Evolutionary conservation across 805 yeast genomes (phyloP), one percentile per base, ranked within the genome.

Genomic region (Pichia cephalocereana): DNA sequence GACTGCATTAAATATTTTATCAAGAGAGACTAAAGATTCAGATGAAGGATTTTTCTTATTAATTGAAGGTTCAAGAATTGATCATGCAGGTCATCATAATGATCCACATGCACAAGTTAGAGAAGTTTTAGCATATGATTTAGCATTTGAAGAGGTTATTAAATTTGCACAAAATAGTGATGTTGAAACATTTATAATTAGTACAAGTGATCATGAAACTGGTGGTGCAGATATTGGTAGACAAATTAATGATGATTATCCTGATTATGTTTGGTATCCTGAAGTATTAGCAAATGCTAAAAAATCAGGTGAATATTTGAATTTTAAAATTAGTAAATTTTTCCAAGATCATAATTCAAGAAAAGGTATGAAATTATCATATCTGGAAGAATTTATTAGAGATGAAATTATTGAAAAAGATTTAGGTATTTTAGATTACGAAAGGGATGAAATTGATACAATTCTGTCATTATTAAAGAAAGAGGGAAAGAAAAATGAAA

Each of bases 41-140:
- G 93, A 87, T 18, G 67, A 83, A 54, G 97, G 97, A 0, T 89
- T 90, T 65, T 89, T 90, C 69, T 65, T 90, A 50, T 63, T 90
- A 64, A 79, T 90, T 46, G 96, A 90, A 70, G 96, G 96, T 18
- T 86, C 96, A 7, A 76, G 96, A 64, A 89, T 90, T 58, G 97
- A 90, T 67, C 96, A 89, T 62, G 96, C 96, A 7, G 96, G 96
- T 41, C 97, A 90, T 67, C 82, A 77, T 57, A 89, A 90, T 61
- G 97, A 90, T 63, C 91, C 97, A 11, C 91, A 91, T 8, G 96
- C 96, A 9, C 96, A 89, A 68, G 96, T 86, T 7, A 75, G 89
- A 59, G 97, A 90, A 66, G 91, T 87, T 5, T 69, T 89, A 57
- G 96, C 95, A 2, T 90, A 80, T 64, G 95, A 86, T 63, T 79